These are phyloP conservation scores for Podospora australis DNA, from an alignment of 495 filamentous ascomycete species.

Conservation along the genomic window DNA sequence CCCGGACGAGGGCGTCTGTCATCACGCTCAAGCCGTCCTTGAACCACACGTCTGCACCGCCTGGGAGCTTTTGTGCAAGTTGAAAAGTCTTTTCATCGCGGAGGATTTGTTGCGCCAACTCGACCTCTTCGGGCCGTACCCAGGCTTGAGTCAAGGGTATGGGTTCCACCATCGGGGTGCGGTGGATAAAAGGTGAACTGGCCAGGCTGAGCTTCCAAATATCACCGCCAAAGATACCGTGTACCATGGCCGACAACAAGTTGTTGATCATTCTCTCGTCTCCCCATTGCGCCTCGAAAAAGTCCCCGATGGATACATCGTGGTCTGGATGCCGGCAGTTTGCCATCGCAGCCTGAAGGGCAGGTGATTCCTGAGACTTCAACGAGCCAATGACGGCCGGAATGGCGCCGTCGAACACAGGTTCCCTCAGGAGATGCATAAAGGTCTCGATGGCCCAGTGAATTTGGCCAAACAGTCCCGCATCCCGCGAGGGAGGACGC, in stretches of 20 bases:
- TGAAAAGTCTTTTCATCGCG: not conserved
- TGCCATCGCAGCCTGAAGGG: too few species aligned
- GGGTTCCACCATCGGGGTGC: not conserved
- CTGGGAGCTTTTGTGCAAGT: constrained; percentile 2
- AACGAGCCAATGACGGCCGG: constrained; percentile 35
- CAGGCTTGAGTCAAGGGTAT: not conserved
- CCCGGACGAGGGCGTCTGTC: constrained; percentile 37
- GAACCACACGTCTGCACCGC: constrained; percentile 35
- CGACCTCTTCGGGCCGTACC: constrained; percentile 1
- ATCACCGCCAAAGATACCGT: constrained; percentile 94
- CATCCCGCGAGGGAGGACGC: too few species aligned
- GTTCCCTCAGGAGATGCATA: constrained; percentile 50
- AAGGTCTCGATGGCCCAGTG: constrained; percentile 8
- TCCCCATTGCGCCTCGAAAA: constrained; percentile 49
- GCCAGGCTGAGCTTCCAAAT: constrained; percentile 69
- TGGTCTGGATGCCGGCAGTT: too few species aligned
- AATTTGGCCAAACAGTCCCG: not conserved
- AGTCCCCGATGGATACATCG: constrained; percentile 69
- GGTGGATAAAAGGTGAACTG: constrained; percentile 30
- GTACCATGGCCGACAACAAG: constrained; percentile 66
- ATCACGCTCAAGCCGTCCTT: constrained; percentile 52
- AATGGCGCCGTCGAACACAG: constrained; percentile 52
- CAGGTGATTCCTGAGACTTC: constrained; percentile 2
- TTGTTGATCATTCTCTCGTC: constrained; percentile 59
- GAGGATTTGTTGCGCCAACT: not conserved